phyloP scores from a whole-genome alignment of 1,284 basidiomycete genomes.

The Pholiota adiposa region DNA sequence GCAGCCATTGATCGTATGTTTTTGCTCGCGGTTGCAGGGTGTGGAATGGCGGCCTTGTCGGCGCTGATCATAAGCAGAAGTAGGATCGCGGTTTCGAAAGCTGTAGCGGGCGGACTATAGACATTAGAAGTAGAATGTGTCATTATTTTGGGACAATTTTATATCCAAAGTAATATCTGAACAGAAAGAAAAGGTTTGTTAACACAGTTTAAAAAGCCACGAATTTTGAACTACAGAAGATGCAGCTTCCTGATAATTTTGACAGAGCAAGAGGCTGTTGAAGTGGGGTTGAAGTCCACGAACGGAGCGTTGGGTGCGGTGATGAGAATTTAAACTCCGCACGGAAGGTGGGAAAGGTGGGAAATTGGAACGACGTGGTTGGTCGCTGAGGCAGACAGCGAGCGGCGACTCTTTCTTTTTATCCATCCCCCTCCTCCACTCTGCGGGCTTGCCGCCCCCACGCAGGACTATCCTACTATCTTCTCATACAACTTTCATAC shows the following conservation, averaged over 20 bases:
- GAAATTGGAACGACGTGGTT: conserved; percentile 45
- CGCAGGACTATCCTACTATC: conserved; percentile 17
- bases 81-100: neutral
- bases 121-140: neutral
- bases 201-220: no score
- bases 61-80: neutral
- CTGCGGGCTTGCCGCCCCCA: conserved; percentile 30
- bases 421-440: conserved; percentile 19
- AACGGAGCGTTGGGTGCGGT: no score
- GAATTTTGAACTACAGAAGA: no score
- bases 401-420: conserved; percentile 32
- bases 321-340: conserved; percentile 29
- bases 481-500: conserved; percentile 16
- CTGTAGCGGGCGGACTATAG: neutral
- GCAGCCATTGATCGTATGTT: conserved; percentile 8
- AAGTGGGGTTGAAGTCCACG: no score
- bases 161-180: no score
- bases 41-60: neutral
- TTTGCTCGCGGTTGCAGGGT: neutral
- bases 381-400: conserved; percentile 43
- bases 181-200: no score
- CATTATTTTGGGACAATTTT: no score
- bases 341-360: conserved; percentile 35
- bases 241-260: no score
- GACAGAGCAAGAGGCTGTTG: no score